Conservation (phyloP, 331 rosid species). For the Acacia pycnantha region DNA sequence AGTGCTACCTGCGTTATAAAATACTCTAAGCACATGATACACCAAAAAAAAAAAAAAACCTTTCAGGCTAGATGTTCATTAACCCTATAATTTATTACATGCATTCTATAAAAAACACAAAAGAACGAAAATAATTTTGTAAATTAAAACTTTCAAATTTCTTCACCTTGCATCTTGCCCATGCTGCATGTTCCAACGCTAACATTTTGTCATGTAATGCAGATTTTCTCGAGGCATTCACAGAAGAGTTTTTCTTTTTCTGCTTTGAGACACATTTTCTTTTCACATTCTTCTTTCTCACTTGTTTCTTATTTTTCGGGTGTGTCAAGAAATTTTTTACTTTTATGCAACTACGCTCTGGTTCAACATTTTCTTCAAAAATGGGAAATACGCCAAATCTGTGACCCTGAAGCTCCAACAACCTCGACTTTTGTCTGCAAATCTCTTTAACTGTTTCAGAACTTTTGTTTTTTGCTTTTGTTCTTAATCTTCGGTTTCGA, state of each 20-base stretch:
- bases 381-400: conserved; percentile 26
- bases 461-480: not conserved
- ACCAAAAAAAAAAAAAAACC: too few relatives aligned
- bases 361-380: conserved; percentile 29
- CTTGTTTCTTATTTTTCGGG: not conserved
- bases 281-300: not conserved
- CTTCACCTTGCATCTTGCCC: conserved; percentile 5
- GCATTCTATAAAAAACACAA: not conserved
- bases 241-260: too few relatives aligned
- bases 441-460: conserved; percentile 27
- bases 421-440: conserved; percentile 22
- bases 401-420: conserved; percentile 21
- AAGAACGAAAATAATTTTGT: not conserved
- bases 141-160: not conserved
- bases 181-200: conserved; percentile 36
- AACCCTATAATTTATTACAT: not conserved
- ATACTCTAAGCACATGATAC: too few relatives aligned
- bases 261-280: not conserved
- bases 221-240: conserved; percentile 25
- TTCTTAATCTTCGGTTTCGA: not conserved
- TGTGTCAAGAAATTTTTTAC: not conserved
- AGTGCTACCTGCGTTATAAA: too few relatives aligned
- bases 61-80: too few relatives aligned
- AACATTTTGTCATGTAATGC: conserved; percentile 64
- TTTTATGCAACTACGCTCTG: conserved; percentile 8